Base-by-base conservation (phyloP, 129 eudicot species). In the Cynara cardunculus region DNA sequence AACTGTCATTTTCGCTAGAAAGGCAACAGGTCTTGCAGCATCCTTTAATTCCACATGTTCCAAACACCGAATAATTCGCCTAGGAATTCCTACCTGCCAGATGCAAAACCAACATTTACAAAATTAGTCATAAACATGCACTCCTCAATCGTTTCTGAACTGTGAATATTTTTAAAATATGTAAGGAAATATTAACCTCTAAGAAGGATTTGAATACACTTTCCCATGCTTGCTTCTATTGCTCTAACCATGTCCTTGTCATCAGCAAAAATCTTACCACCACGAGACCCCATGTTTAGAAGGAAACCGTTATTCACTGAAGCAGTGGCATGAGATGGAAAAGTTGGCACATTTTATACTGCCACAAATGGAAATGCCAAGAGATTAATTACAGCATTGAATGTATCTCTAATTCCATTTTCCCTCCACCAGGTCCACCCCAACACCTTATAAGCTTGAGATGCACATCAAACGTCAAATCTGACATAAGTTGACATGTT, bases 351-450 rank as follows among this genome's bases (percentile, higher is more conserved):
- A 83, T 70, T 87, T 82, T 93, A 97, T 71, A 89, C 89, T 12
- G 97, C 99, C 77, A 96, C 99, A 82, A 92, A 93, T 49, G 99
- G 99, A 79, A 89, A 96, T 19, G 99, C 99, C 76, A 96, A 85
- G 65, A 96, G 94, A 74, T 96, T 94, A 79, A 96, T 82, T 27
- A 91, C 96, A 6, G 91, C 88, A 89, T 96, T 92, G 69, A 91
- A 85, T 31, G 86, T 86, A 83, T 93, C 98, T 64, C 91, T 88
- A 76, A 87, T 81, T 28, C 99, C 99, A 77, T 59, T 79, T 86
- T 88, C 71, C 98, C 99, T 78, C 98, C 99, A 77, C 98, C 98
- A 39, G 98, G 93, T 44, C 98, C 99, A 73, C 76, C 82, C 99
- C 99, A 96, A 74, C 82, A 82, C 83, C 74, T 85, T 41, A 93